Evolutionary conservation across 257 asterid genomes (phyloP), one percentile per base, ranked within the genome.

Genomic region (Fraxinus quadrangulata): DNA sequence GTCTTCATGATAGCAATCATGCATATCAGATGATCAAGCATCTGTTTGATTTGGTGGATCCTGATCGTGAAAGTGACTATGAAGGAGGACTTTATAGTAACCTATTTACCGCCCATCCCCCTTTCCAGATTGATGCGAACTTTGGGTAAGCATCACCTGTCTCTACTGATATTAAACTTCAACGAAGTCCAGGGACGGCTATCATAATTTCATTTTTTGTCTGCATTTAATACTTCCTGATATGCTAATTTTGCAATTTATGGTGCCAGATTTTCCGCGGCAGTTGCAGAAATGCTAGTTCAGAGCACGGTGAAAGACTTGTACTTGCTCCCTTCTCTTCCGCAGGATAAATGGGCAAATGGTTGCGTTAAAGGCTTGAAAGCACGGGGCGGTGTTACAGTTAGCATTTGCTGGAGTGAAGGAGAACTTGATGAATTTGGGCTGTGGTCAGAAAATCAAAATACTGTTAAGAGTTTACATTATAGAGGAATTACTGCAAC

Each of bases 71-170:
- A 70, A 70, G 76, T 36, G 81, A 79, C 21, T 88, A 49, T 7
- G 93, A 87, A 85, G 94, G 98, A 76, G 94, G 98, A 36, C 86
- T 91, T 13, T 91, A 93, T n/a, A 86, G 87, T 61, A 89, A 93
- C 82, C 88, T 91, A 68, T 91, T 93, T 28, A 87, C 92, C 17
- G 89, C 98, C 61, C 98, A 91, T 75, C 96, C 98, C 39, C 96
- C 94, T 81, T 93, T 93, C 85, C 97, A 93, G 86, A 91, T 93
- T 26, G 96, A 93, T 67, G 98, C 96, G 37, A 93, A 91, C 78
- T 91, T 91, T 28, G 98, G 98, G 97, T 88, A 84, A 81, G 85
- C 49, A 34, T 63, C 67, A 54, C 17, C 42, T 61, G 14, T 21
- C 40, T 28, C 65, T 21, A 19, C 1, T 26, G 65, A 54, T 5